Conservation (phyloP, 192 early-diverging fungal species). For the Bifiguratus adelaidae region DNA sequence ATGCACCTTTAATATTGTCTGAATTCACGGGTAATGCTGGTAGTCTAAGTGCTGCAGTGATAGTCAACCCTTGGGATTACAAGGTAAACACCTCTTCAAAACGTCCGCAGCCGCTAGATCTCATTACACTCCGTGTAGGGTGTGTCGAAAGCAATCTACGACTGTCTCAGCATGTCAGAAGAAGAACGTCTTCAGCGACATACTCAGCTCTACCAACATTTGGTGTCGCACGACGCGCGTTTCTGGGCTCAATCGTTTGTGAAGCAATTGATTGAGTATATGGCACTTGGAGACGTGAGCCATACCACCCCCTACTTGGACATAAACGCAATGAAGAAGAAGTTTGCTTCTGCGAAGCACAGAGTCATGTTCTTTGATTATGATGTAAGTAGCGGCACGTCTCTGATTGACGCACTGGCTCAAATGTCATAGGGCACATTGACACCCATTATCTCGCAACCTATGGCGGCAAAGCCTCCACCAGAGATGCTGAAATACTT, state of each 20-base stretch:
- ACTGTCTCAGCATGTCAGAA: conserved; percentile 48
- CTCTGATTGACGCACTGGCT: too few relatives aligned
- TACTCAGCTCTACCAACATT: conserved; percentile 62
- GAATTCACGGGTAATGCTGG: conserved; percentile 96
- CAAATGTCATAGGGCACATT: conserved; percentile 65
- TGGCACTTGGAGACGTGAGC: conserved; percentile 28
- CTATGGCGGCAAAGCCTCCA: conserved; percentile 71
- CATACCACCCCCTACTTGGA: conserved; percentile 32
- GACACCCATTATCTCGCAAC: conserved; percentile 81
- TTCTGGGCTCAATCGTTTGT: conserved; percentile 86
- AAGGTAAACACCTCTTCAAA: not conserved
- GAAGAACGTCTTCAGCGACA: conserved; percentile 54
- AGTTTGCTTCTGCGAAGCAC: conserved; percentile 48
- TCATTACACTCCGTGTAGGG: too few relatives aligned
- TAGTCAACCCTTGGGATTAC: conserved; percentile 88
- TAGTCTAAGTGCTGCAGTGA: conserved; percentile 61
- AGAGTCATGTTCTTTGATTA: conserved; percentile 63
- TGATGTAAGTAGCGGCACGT: conserved; percentile 1
- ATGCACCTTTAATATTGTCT: conserved; percentile 82
- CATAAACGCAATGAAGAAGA: conserved; percentile 10
- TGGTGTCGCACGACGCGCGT: conserved; percentile 74
- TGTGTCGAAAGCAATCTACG: conserved; percentile 69
- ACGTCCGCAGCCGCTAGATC: not conserved
- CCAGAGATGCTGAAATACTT: conserved; percentile 73
- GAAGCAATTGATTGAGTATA: conserved; percentile 52